Conservation (phyloP, 805 yeast genomes). For the Danielia reshetovae region DNA sequence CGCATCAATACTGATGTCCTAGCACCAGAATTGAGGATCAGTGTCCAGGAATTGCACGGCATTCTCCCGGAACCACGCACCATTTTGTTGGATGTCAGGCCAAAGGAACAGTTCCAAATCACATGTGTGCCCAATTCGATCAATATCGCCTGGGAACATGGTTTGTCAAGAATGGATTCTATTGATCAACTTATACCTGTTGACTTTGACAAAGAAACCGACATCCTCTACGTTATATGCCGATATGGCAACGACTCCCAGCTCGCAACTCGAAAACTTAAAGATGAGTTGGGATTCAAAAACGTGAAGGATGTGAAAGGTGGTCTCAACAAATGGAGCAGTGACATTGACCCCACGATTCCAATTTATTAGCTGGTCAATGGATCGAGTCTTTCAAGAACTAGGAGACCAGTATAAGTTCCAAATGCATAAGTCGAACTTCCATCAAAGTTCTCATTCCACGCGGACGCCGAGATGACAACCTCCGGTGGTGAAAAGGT, state of each 20-base stretch:
- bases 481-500: slow-evolving; percentile 48
- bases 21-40: slow-evolving; percentile 42
- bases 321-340: slow-evolving; percentile 70
- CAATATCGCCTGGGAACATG: slow-evolving; percentile 58
- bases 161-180: slow-evolving; percentile 24
- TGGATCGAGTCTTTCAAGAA: slow-evolving; percentile 41
- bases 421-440: slow-evolving; percentile 54
- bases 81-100: slow-evolving; percentile 73
- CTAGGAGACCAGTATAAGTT: slow-evolving; percentile 46
- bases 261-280: slow-evolving; percentile 57
- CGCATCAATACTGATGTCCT: slow-evolving; percentile 43
- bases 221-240: slow-evolving; percentile 60
- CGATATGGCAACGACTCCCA: slow-evolving; percentile 91
- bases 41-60: slow-evolving; percentile 34
- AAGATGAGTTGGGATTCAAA: slow-evolving; percentile 44
- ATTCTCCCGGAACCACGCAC: slow-evolving; percentile 18
- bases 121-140: slow-evolving; percentile 55
- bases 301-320: slow-evolving; percentile 69
- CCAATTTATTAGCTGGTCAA: slow-evolving; percentile 9
- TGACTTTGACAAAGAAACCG: slow-evolving; percentile 17
- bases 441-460: slow-evolving; percentile 49
- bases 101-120: slow-evolving; percentile 69
- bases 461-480: slow-evolving; percentile 45
- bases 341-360: slow-evolving; percentile 45
- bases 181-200: slow-evolving; percentile 19